Evolutionary conservation across 805 yeast species (phyloP).

Genomic region (Teunomyces panamensis): DNA sequence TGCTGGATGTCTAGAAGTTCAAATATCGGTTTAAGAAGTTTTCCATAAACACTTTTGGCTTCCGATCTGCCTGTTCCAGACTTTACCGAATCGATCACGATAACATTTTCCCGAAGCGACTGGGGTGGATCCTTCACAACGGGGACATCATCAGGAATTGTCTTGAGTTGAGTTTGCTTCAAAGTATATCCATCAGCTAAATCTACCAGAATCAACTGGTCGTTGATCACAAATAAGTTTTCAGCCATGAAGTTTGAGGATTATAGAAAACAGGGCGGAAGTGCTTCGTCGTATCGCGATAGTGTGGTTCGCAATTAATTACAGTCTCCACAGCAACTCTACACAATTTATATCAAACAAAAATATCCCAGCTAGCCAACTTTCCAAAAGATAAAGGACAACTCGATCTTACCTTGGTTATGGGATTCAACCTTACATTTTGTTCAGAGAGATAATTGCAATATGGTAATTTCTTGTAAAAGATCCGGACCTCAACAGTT

Average conservation of each 20-base stretch:
- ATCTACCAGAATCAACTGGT: background rate
- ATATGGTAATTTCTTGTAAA: background rate
- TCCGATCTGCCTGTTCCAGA: slow-evolving; percentile 46
- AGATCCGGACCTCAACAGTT: background rate
- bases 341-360: background rate
- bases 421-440: background rate
- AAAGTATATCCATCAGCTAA: background rate
- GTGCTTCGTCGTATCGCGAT: background rate
- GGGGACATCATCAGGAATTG: background rate
- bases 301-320: slow-evolving; percentile 1
- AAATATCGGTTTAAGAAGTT: slow-evolving; percentile 49
- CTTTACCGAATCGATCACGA: slow-evolving; percentile 46
- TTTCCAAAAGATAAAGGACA: background rate
- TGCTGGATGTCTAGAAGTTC: slow-evolving; percentile 31
- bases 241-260: background rate
- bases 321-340: background rate
- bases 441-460: background rate
- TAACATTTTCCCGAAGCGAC: slow-evolving; percentile 5
- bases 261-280: background rate
- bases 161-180: background rate
- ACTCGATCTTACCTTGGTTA: background rate
- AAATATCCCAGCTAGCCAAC: background rate
- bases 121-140: background rate
- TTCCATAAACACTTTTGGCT: slow-evolving; percentile 33
- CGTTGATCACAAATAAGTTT: slow-evolving; percentile 2